Conservation (phyloP, 2,329 filamentous ascomycete species). For the Xylaria arbuscula region DNA sequence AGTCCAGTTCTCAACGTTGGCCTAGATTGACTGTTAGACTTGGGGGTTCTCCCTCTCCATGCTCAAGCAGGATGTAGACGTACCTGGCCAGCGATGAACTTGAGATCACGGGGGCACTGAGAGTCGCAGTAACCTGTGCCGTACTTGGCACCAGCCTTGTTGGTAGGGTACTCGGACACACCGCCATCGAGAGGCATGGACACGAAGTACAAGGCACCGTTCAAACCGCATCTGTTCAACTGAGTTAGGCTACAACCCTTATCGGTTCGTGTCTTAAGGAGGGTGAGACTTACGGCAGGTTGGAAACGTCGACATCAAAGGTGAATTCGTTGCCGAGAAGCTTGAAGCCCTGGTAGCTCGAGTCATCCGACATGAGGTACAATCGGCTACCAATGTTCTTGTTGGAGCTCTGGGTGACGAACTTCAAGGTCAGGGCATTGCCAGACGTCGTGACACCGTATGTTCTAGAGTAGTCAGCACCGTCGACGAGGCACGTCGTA, state of each 20-base stretch:
- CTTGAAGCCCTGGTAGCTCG: slow-evolving; percentile 67
- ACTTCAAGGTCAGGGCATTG: slow-evolving; percentile 60
- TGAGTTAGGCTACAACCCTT: background rate
- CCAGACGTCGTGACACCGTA: slow-evolving; percentile 60
- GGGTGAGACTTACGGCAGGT: slow-evolving; percentile 52
- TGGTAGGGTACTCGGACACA: slow-evolving; percentile 56
- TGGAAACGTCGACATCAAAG: slow-evolving; percentile 72
- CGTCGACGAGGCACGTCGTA: slow-evolving; percentile 56
- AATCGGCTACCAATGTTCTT: slow-evolving; percentile 59
- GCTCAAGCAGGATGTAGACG: slow-evolving; percentile 13
- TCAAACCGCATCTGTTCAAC: slow-evolving; percentile 63
- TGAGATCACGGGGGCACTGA: slow-evolving; percentile 61
- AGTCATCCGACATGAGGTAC: slow-evolving; percentile 67
- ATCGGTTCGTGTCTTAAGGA: background rate
- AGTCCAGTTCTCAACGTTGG: slow-evolving; percentile 60
- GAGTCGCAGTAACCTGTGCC: slow-evolving; percentile 67
- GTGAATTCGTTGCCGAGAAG: slow-evolving; percentile 70
- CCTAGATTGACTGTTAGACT: slow-evolving; percentile 39
- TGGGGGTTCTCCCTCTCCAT: background rate
- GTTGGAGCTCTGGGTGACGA: slow-evolving; percentile 59
- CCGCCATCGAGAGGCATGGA: slow-evolving; percentile 67
- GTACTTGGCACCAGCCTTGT: slow-evolving; percentile 62
- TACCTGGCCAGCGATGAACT: slow-evolving; percentile 61
- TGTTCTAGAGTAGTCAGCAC: slow-evolving; percentile 57
- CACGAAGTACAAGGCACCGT: slow-evolving; percentile 70